phyloP scores from a whole-genome alignment of 805 yeast genomes.

The Sporopachydermia lactativora region DNA sequence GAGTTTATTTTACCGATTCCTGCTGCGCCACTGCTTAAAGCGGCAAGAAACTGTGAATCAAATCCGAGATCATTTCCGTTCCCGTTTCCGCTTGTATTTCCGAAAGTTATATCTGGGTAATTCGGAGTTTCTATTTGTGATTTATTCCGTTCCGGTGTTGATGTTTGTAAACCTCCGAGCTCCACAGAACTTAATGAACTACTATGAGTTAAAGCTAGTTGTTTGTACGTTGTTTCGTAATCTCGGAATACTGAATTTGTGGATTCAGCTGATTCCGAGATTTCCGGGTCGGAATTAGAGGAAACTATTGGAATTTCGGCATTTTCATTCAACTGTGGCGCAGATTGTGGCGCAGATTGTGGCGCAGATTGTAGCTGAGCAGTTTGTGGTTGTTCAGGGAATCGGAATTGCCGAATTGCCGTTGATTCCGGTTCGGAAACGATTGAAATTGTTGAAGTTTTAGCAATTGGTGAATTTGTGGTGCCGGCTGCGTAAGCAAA shows the following conservation, averaged over 20 bases:
- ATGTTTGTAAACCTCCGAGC: background rate
- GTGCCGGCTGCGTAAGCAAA: too few species aligned
- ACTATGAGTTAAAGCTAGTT: background rate
- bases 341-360: background rate
- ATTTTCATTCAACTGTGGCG: background rate
- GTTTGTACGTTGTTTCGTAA: background rate
- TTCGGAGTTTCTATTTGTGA: background rate
- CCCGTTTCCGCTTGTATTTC: background rate
- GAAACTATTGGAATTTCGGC: background rate
- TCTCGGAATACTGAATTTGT: background rate
- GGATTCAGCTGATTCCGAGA: background rate
- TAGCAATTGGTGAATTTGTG: too few species aligned
- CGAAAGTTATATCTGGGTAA: background rate
- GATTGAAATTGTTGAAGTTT: too few species aligned
- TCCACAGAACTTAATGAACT: background rate
- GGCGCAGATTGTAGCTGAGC: too few species aligned
- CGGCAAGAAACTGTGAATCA: background rate
- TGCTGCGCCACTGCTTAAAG: background rate
- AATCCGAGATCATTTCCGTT: background rate
- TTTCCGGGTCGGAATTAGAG: slow-evolving; percentile 3
- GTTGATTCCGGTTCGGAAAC: too few species aligned
- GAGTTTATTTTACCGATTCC: background rate
- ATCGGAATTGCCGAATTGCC: too few species aligned
- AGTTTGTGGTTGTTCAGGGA: too few species aligned
- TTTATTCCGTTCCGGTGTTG: background rate